Evolutionary conservation across 148 eudicot species (phyloP), one percentile per base, ranked within the genome.

Genomic region (Spergularia bocconei): DNA sequence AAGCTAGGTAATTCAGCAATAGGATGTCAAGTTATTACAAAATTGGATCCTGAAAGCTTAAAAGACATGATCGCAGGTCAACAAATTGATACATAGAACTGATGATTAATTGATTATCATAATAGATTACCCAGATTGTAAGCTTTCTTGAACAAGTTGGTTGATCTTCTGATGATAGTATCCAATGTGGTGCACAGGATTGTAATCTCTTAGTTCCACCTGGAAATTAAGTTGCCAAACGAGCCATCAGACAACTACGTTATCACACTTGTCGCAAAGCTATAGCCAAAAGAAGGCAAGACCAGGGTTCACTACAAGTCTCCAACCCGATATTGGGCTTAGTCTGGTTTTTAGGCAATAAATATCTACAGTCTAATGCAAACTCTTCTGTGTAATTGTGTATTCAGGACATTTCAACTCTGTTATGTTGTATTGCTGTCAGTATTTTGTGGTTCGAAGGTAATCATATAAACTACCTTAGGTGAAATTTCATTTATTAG

Each of bases 151-250:
- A 25, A 90, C 83, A 63, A 90, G 85, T 79, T 79, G 61, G 75
- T 89, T 90, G 66, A 92, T 83, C 78, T 87, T 89, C 69, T 89
- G 85, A 79, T 90, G 96, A 77, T 88, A 88, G n/a, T 90, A 91
- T 75, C 90, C 87, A 66, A 81, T 86, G 60, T 92, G 96, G 80
- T 80, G 89, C 78, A 86, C 57, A 36, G 97, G 98, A 73, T 88
- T 86, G 86, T 89, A 90, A 75, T 88, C 91, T 69, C 82, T 85
- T 67, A 82, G 77, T 72, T 90, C 93, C 66, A 92, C 82, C 95
- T 90, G 90, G 62, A 54, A 82, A 81, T 36, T 6, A 13, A 64
- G 58, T 52, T 19, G 59, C 38, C 71, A 69, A 11, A 69, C 61
- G 71, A 52, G 75, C 53, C 17, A 71, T 62, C 44, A 75, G 25